Evolutionary conservation across 208 protist species (phyloP).

Genomic region (Acanthamoeba healyi): DNA sequence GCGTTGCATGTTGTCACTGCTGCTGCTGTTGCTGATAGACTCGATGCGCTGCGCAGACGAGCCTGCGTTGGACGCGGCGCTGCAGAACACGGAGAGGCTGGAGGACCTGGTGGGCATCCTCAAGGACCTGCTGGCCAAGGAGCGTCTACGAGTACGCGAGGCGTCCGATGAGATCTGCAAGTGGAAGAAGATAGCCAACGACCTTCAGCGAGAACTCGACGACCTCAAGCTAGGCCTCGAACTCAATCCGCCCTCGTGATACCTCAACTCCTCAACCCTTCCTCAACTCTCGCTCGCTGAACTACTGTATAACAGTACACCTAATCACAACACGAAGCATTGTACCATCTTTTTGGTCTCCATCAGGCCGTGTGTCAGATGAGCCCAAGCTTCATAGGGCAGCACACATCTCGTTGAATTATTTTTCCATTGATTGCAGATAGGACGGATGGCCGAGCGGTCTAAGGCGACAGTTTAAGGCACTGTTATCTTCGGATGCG

Average conservation of each 20-base stretch:
- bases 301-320: too few species aligned
- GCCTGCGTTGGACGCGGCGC: neutral
- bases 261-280: neutral
- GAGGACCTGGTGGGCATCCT: constrained; percentile 47
- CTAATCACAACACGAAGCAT: too few species aligned
- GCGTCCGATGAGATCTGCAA: constrained; percentile 21
- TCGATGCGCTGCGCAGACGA: neutral
- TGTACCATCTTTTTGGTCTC: too few species aligned
- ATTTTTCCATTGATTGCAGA: too few species aligned
- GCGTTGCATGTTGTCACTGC: too few species aligned
- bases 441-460: too few species aligned
- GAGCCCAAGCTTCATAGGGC: too few species aligned
- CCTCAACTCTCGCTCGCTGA: too few species aligned
- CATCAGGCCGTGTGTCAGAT: too few species aligned
- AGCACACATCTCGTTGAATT: too few species aligned
- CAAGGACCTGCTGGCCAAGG: constrained; percentile 46
- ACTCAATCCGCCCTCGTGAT: neutral
- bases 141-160: constrained; percentile 39
- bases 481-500: too few species aligned
- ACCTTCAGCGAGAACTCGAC: constrained; percentile 19
- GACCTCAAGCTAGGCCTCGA: constrained; percentile 13
- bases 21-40: neutral
- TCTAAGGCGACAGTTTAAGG: too few species aligned
- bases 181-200: constrained; percentile 61
- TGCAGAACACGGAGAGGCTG: neutral